Evolutionary conservation across 805 yeast genomes (phyloP).

Genomic region (Zygosaccharomyces gambellarensis): DNA sequence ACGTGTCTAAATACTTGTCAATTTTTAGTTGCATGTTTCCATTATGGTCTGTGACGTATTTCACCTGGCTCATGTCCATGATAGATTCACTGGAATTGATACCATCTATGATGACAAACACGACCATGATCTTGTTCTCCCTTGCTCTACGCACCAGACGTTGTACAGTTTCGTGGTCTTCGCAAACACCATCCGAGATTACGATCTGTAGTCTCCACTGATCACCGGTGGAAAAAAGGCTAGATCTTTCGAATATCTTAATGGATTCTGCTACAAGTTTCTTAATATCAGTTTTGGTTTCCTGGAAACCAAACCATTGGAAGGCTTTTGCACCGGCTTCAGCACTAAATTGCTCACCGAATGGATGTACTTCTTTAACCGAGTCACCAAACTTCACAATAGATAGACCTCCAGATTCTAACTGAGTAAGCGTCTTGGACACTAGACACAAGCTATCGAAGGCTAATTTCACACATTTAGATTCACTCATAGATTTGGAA

Average conservation of each 20-base stretch:
- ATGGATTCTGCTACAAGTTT: constrained; percentile 69
- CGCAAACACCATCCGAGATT: constrained; percentile 95
- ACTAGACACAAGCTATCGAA: constrained; percentile 92
- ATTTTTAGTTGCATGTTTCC: constrained; percentile 75
- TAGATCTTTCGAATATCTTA: constrained; percentile 60
- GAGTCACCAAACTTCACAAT: constrained; percentile 86
- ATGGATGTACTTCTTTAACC: constrained; percentile 81
- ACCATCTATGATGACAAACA: constrained; percentile 91
- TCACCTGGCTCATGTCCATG: constrained; percentile 90
- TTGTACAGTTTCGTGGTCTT: constrained; percentile 80
- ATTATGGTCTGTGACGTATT: constrained; percentile 60
- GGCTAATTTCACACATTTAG: constrained; percentile 83
- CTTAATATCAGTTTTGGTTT: constrained; percentile 78
- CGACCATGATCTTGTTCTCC: constrained; percentile 89
- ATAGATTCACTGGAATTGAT: constrained; percentile 79
- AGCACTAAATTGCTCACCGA: constrained; percentile 75
- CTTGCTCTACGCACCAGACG: constrained; percentile 86
- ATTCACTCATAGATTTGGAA: constrained; percentile 95
- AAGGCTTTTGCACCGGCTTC: constrained; percentile 81
- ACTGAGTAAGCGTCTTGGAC: constrained; percentile 85
- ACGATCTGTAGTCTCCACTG: constrained; percentile 93
- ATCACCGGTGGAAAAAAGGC: constrained; percentile 51
- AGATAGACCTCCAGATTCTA: constrained; percentile 90
- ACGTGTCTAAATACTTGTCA: constrained; percentile 79
- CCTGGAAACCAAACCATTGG: constrained; percentile 87